phyloP scores from a whole-genome alignment of 2,329 filamentous ascomycete genomes.

The Lecanicillium sp. region DNA sequence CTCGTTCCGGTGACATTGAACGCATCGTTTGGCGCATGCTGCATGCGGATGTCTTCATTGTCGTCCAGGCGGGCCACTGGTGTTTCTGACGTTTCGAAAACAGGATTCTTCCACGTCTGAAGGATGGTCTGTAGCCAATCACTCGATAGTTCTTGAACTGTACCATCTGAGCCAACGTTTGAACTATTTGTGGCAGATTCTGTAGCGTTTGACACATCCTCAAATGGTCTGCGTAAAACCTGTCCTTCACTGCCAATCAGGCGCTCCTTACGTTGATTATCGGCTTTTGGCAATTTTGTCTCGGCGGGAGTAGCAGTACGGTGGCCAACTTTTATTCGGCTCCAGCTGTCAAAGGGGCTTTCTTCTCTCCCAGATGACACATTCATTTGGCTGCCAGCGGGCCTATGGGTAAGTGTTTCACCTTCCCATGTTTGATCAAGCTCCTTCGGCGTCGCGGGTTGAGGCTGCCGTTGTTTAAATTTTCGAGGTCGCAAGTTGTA shows the following conservation, averaged over 20 bases:
- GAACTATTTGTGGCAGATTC: too few species aligned
- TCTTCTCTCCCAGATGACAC: too few species aligned
- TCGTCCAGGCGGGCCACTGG: slow-evolving; percentile 34
- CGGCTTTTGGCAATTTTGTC: neutral
- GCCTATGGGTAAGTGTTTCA: neutral
- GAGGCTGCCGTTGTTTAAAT: slow-evolving; percentile 11
- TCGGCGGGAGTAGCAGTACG: slow-evolving; percentile 1
- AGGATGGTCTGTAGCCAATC: slow-evolving; percentile 56
- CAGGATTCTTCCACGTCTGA: slow-evolving; percentile 64
- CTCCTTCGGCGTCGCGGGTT: too few species aligned
- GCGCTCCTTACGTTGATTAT: slow-evolving; percentile 9
- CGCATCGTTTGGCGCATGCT: neutral
- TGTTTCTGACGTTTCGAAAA: slow-evolving; percentile 50
- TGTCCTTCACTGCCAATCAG: slow-evolving; percentile 33
- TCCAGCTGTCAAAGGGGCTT: slow-evolving; percentile 29
- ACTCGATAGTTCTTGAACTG: too few species aligned
- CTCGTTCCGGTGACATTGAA: slow-evolving; percentile 21
- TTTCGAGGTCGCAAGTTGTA: slow-evolving; percentile 57
- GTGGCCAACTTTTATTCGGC: slow-evolving; percentile 24
- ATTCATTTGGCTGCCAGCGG: too few species aligned
- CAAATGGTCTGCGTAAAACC: slow-evolving; percentile 37
- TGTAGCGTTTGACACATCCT: slow-evolving; percentile 18
- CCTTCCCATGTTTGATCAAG: too few species aligned
- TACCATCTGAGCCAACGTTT: too few species aligned
- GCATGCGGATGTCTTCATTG: neutral